Conservation (phyloP, 73 alveolate species). For the Effrenium voratum region DNA sequence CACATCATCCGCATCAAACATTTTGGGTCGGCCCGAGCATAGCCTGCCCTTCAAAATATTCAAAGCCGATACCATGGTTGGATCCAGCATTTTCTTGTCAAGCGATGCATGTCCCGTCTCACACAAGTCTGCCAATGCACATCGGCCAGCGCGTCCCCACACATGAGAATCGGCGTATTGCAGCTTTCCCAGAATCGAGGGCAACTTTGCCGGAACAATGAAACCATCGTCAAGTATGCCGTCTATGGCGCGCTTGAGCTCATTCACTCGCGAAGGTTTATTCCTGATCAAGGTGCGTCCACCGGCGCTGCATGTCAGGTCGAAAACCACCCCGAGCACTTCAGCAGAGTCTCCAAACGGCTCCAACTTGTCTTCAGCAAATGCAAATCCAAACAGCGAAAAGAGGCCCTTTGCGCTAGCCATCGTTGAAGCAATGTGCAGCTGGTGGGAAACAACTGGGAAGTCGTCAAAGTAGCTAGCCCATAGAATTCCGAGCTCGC, state of each 20-base stretch:
- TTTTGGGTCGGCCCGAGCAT: too few species aligned
- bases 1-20: too few species aligned
- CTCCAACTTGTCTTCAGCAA: not conserved
- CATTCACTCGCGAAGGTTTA: not conserved
- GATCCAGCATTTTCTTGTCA: too few species aligned
- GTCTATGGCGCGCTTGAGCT: not conserved
- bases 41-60: too few species aligned
- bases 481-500: not conserved
- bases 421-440: not conserved
- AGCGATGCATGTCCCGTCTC: too few species aligned
- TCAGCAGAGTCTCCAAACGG: not conserved
- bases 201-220: not conserved
- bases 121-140: not conserved
- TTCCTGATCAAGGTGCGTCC: not conserved
- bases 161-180: not conserved
- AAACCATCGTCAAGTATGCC: not conserved
- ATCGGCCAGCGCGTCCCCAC: not conserved
- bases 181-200: not conserved
- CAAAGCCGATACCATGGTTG: too few species aligned
- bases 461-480: conserved; percentile 12
- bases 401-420: not conserved
- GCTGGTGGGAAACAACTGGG: too few species aligned
- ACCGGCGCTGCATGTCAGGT: too few species aligned
- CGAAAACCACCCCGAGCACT: not conserved
- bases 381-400: not conserved